Evolutionary conservation across 2,329 filamentous ascomycete genomes (phyloP).

Genomic region (Cryphonectria japonica): DNA sequence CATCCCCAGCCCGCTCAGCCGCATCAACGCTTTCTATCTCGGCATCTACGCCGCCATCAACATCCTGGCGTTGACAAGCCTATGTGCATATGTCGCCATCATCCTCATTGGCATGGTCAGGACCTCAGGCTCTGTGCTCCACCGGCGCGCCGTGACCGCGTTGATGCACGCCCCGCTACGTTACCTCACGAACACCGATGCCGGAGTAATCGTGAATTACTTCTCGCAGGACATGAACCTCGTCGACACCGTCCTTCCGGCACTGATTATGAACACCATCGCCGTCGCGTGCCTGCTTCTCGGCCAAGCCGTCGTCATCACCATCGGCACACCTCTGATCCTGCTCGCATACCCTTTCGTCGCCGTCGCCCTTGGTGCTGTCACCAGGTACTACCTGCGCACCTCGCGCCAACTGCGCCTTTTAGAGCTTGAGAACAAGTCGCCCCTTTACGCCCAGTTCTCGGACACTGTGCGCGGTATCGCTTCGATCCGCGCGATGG

Average conservation of each 20-base stretch:
- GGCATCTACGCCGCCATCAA: slow-evolving; percentile 38
- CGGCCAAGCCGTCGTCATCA: slow-evolving; percentile 46
- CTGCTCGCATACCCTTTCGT: slow-evolving; percentile 46
- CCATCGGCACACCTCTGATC: slow-evolving; percentile 38
- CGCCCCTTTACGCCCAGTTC: slow-evolving; percentile 42
- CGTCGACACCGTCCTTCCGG: slow-evolving; percentile 32
- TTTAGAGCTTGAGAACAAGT: slow-evolving; percentile 46
- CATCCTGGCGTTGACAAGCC: slow-evolving; percentile 26
- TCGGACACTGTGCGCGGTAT: slow-evolving; percentile 52
- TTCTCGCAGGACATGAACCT: slow-evolving; percentile 37
- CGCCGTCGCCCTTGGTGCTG: slow-evolving; percentile 40
- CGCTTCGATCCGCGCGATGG: slow-evolving; percentile 53
- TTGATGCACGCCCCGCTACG: slow-evolving; percentile 40
- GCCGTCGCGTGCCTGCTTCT: slow-evolving; percentile 33
- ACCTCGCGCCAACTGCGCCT: slow-evolving; percentile 53
- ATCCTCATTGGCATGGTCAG: slow-evolving; percentile 32
- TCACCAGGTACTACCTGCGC: slow-evolving; percentile 50
- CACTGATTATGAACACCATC: slow-evolving; percentile 31
- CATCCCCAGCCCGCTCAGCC: slow-evolving; percentile 12
- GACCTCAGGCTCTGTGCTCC: slow-evolving; percentile 34
- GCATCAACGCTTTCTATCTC: slow-evolving; percentile 37
- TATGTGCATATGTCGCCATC: slow-evolving; percentile 33
- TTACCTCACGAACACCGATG: slow-evolving; percentile 33
- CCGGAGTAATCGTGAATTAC: slow-evolving; percentile 34
- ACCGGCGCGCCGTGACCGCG: slow-evolving; percentile 37